These are phyloP conservation scores for Boechera stricta DNA, from an alignment of 345 rosid genomes.

Conservation along the genomic window DNA sequence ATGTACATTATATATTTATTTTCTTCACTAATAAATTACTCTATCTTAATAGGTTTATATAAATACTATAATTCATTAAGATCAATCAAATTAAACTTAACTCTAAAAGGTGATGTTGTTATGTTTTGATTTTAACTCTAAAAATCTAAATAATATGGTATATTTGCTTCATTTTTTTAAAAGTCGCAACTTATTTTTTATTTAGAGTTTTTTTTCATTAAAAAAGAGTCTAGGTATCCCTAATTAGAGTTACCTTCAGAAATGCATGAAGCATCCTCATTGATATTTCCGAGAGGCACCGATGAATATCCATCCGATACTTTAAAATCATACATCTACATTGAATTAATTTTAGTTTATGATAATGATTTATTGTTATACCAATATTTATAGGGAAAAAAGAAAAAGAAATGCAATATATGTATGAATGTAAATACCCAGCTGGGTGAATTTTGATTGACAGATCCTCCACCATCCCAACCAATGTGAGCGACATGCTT, in stretches of 20 bases:
- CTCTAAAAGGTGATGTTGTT: no score
- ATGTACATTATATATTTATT: no score
- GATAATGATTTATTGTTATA: neutral
- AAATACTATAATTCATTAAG: no score
- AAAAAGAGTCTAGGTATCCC: neutral
- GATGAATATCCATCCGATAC: conserved; percentile 33
- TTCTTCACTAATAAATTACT: neutral
- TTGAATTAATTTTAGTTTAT: neutral
- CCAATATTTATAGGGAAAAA: neutral
- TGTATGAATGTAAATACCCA: conserved; percentile 49
- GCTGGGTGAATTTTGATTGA: conserved; percentile 55
- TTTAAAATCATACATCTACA: conserved; percentile 41
- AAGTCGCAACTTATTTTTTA: neutral
- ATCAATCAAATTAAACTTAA: no score
- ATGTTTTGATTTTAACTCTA: neutral
- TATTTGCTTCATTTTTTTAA: neutral
- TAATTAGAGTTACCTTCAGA: conserved; percentile 32
- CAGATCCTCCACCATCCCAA: conserved; percentile 71
- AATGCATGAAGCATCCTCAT: conserved; percentile 32
- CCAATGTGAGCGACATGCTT: conserved; percentile 97
- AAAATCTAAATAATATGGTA: neutral
- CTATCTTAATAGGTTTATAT: no score
- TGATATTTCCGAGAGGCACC: conserved; percentile 16
- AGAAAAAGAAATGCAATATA: neutral
- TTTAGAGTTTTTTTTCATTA: neutral